These are phyloP conservation scores for Nothopassalora personata DNA, from an alignment of 2,329 filamentous ascomycete genomes.

Conservation along the genomic window DNA sequence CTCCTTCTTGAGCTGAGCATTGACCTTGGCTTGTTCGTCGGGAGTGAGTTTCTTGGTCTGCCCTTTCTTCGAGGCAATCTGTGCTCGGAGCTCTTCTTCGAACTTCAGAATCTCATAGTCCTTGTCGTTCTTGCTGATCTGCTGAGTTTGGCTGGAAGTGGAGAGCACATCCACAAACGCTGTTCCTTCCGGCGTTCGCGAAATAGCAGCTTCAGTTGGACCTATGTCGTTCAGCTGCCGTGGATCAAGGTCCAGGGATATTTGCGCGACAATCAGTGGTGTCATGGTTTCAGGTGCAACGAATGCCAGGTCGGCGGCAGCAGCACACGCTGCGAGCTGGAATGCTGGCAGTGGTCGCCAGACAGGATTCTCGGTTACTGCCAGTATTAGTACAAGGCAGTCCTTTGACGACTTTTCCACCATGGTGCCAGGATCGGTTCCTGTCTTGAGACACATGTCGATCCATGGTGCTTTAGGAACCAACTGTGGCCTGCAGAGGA, in stretches of 20 bases:
- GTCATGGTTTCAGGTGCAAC: constrained; percentile 81
- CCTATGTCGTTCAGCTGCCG: constrained; percentile 67
- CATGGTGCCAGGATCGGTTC: constrained; percentile 75
- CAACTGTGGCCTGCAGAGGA: constrained; percentile 72
- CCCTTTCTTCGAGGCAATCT: constrained; percentile 90
- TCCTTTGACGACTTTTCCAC: constrained; percentile 58
- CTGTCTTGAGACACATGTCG: constrained; percentile 71
- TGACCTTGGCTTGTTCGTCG: constrained; percentile 85
- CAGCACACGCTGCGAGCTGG: constrained; percentile 66
- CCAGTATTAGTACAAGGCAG: constrained; percentile 63
- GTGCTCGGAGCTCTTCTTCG: constrained; percentile 84
- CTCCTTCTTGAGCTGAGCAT: constrained; percentile 85
- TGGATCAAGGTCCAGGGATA: constrained; percentile 67
- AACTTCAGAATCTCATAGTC: constrained; percentile 96
- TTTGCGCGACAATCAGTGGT: constrained; percentile 66
- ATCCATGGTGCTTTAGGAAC: constrained; percentile 83
- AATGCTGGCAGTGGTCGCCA: constrained; percentile 47
- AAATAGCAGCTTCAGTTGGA: constrained; percentile 86
- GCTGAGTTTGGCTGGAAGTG: constrained; percentile 64
- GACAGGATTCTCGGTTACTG: constrained; percentile 37
- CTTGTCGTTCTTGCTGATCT: constrained; percentile 83
- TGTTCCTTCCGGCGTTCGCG: constrained; percentile 81
- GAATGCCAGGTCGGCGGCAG: constrained; percentile 87
- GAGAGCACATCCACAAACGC: constrained; percentile 86
- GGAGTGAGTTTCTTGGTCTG: constrained; percentile 82